phyloP scores from a whole-genome alignment of 345 rosid genomes.

The Euphorbia pulcherrima region DNA sequence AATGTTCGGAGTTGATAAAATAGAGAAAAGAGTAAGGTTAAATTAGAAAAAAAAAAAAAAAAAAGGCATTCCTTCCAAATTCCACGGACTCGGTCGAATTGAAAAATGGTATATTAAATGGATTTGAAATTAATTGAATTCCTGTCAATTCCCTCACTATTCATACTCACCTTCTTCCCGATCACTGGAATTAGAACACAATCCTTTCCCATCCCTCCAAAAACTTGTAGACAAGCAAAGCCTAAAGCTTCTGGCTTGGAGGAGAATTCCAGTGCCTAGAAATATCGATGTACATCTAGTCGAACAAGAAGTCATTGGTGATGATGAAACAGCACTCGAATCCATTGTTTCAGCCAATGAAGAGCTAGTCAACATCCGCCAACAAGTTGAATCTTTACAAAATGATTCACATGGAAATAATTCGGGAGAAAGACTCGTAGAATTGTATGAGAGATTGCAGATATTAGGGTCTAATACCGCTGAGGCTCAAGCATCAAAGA shows the following conservation, averaged over 20 bases:
- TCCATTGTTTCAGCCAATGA: constrained; percentile 93
- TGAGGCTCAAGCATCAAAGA: constrained; percentile 90
- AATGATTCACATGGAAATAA: constrained; percentile 46
- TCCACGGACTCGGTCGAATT: too few relatives aligned
- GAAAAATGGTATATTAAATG: too few relatives aligned
- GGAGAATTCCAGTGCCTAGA: constrained; percentile 92
- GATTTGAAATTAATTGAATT: too few relatives aligned
- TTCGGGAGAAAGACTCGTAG: constrained; percentile 77
- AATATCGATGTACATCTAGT: constrained; percentile 93
- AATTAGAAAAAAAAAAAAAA: too few relatives aligned
- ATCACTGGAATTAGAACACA: too few relatives aligned
- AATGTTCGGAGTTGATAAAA: too few relatives aligned
- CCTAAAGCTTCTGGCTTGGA: constrained; percentile 92
- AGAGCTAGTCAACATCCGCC: constrained; percentile 61
- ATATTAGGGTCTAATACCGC: constrained; percentile 89
- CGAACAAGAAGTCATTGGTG: constrained; percentile 92
- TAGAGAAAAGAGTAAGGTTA: too few relatives aligned
- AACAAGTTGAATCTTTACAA: constrained; percentile 62
- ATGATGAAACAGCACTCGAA: constrained; percentile 70
- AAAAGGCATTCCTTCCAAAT: too few relatives aligned
- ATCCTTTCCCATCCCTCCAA: too few relatives aligned
- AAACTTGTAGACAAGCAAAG: too few relatives aligned
- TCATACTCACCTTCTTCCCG: too few relatives aligned
- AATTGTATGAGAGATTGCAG: constrained; percentile 79
- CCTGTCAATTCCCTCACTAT: too few relatives aligned